phyloP scores from a whole-genome alignment of 306 rosid genomes.

The Prunus mume region DNA sequence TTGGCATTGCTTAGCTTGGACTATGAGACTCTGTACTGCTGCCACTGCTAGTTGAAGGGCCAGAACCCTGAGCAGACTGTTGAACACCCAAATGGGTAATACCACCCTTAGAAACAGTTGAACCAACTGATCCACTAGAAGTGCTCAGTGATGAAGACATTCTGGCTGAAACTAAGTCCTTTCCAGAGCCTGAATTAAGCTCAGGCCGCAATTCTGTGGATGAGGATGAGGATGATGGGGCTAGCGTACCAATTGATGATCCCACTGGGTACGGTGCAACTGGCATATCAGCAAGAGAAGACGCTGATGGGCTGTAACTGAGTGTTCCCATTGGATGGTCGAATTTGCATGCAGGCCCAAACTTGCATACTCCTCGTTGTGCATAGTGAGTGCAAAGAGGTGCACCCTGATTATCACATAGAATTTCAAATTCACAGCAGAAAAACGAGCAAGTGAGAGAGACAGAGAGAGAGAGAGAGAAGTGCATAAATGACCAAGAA shows the following conservation, averaged over 20 bases:
- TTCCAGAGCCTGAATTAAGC: constrained; percentile 58
- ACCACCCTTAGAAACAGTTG: constrained; percentile 57
- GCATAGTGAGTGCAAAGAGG: constrained; percentile 82
- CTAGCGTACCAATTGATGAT: constrained; percentile 78
- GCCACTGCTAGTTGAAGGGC: constrained; percentile 47
- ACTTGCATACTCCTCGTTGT: constrained; percentile 88
- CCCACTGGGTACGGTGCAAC: constrained; percentile 95
- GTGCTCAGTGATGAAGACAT: constrained; percentile 81
- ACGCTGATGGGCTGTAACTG: constrained; percentile 92
- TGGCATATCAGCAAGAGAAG: constrained; percentile 87
- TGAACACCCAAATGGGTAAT: constrained; percentile 51
- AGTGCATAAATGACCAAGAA: constrained; percentile 3
- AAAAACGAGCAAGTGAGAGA: neutral
- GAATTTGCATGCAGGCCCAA: constrained; percentile 85
- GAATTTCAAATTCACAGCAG: constrained; percentile 27
- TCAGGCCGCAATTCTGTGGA: constrained; percentile 90
- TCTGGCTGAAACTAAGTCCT: constrained; percentile 68
- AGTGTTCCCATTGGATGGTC: constrained; percentile 88
- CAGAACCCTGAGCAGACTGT: constrained; percentile 61
- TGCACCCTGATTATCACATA: constrained; percentile 73
- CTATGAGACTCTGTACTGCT: constrained; percentile 51
- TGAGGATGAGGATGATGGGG: constrained; percentile 86
- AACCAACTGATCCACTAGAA: constrained; percentile 72
- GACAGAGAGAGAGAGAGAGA: neutral
- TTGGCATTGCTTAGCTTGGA: constrained; percentile 71